Percentiles rank a stretch among this genome's conserved stretches.
Evolutionary conservation across 768 basidiomycete species (phyloP).

Genomic region (Suillus weaverae): DNA sequence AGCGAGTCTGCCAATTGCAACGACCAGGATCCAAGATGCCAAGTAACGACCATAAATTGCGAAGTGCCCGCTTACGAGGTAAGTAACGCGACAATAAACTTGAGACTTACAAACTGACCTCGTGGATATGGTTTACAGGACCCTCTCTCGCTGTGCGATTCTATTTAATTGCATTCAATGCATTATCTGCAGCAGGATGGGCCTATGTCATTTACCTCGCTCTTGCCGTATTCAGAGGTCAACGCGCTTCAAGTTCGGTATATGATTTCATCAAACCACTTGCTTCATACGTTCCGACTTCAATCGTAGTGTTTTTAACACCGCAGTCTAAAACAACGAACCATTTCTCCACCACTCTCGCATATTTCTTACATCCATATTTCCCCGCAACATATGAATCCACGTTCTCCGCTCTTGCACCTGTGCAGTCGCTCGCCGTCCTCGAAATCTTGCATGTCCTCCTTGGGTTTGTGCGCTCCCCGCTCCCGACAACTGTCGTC

Average conservation of each 20-base stretch:
- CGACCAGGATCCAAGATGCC: neutral
- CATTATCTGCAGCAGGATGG: slow-evolving; percentile 76
- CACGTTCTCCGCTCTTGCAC: slow-evolving; percentile 60
- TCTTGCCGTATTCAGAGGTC: slow-evolving; percentile 41
- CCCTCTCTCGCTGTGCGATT: slow-evolving; percentile 10
- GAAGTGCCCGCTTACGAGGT: slow-evolving; percentile 9
- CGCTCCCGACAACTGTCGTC: slow-evolving; percentile 68
- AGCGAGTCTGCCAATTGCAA: neutral
- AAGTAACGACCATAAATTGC: neutral
- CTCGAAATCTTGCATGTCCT: slow-evolving; percentile 84
- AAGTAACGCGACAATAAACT: neutral
- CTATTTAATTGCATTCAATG: slow-evolving; percentile 83
- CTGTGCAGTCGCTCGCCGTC: slow-evolving; percentile 81
- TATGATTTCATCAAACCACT: slow-evolving; percentile 43
- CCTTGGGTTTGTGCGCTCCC: slow-evolving; percentile 77
- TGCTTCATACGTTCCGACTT: slow-evolving; percentile 20
- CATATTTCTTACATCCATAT: slow-evolving; percentile 35
- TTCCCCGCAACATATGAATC: slow-evolving; percentile 47
- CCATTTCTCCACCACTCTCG: slow-evolving; percentile 37
- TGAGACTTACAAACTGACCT: neutral
- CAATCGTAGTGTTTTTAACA: slow-evolving; percentile 9
- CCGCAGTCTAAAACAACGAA: slow-evolving; percentile 26
- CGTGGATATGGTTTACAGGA: neutral
- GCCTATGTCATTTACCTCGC: slow-evolving; percentile 60
- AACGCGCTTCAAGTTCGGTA: neutral